Evolutionary conservation across 83 land plant species (phyloP), one percentile per base, ranked within the genome.

Genomic region (Diphasiastrum complanatum): DNA sequence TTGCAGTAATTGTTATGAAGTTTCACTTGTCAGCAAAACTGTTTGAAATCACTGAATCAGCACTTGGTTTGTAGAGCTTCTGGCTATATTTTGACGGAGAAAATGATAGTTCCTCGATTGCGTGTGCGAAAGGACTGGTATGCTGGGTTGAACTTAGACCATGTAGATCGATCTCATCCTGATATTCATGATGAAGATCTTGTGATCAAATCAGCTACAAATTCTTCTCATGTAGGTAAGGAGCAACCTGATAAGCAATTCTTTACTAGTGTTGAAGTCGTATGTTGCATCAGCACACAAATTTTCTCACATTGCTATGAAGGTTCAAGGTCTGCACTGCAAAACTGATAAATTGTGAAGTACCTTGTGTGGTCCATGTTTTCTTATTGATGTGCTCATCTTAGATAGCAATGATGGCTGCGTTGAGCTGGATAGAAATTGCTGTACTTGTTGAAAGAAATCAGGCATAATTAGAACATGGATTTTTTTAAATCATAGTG

Each of bases 91-190:
- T 79, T 89, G 89, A 4, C 77, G 26, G 96, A 95, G 22, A 95
- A 89, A 56, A 34, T 95, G 33, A 84, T 63, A 45, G 72, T 95
- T 43, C 99, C 96, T 41, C 75, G 96, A 37, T 69, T 80, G 64
- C 74, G 63, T 49, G 87, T 81, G 45, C 84, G 72, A n/a, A 95
- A 95, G 62, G 80, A 85, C 66, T 95, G 99, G 99, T 78, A 95
- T 69, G 96, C 80, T 49, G 96, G 96, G 16, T 72, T 95, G 75
- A 32, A 77, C 55, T 71, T 82, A 26, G 96, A 95, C 49, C 92
- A 87, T 51, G 80, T 73, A 40, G 92, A 95, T 47, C 96, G 96
- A 49, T 73, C 92, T 29, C 99, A 89, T 73, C 90, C 96, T 64
- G 96, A 95, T 69, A 92, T 95, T 36, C 75, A 89, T 64, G 99